Evolutionary conservation across 306 rosid species (phyloP), one percentile per base, ranked within the genome.

Genomic region (Lathyrus oleraceus): DNA sequence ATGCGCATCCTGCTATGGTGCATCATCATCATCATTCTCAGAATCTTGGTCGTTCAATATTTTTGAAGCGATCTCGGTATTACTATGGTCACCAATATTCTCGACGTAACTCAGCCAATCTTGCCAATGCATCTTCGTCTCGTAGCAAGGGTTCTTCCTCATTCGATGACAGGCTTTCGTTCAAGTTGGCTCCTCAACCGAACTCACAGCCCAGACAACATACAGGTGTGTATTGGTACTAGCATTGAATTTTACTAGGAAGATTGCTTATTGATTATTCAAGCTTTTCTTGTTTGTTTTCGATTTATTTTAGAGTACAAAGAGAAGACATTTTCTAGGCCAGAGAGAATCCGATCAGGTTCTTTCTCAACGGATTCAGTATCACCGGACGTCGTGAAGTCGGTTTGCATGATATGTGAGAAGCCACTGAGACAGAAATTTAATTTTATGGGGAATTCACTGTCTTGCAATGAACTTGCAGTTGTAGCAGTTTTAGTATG

Each of bases 401-500:
- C 77, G 82, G 72, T 71, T 2, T 95, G 99, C 44, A 89, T 85
- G 71, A 74, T 85, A 38, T 95, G 99, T 65, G 81, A 86, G 52
- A 95, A 91, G 81, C 74, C 80, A 51, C 77, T 95, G 65, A 87
- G 74, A 63, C 79, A 85, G 17, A 89, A 82, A 76, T 80, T 81
- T 47, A 78, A 76, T 49, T 76, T 77, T 61, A 81, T 84, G 8
- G 92, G 86, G 1, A 73, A 53, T 76, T 73, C 87, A 0, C 20
- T 80, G 17, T 73, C 92, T 61, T 79, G 86, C 15, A 54, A 67
- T 4, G 95, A 91, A 63, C 91, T 82, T 28, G 83, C 89, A 8
- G 86, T 79, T 14, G 97, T 87, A 74, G 96, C 96, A 16, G 91
- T 91, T 52, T 79, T 95, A 73, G 91, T 78, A 21, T 95, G 99